phyloP scores from a whole-genome alignment of 2,329 filamentous ascomycete species.

The Apiospora rasikravindrae region DNA sequence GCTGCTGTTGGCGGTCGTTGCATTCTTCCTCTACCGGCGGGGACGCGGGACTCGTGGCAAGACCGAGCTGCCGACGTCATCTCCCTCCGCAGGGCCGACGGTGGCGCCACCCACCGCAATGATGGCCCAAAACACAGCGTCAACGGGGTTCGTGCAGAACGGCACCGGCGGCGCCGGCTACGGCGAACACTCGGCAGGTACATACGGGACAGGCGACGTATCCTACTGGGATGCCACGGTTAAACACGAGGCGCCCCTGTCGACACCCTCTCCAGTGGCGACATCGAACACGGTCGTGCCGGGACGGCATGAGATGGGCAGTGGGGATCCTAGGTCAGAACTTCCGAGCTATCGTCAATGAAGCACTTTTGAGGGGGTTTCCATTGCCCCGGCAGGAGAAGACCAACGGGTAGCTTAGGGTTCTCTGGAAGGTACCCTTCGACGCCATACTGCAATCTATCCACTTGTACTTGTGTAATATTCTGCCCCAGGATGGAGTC shows the following conservation, averaged over 20 bases:
- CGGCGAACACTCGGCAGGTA: background rate
- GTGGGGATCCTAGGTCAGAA: background rate
- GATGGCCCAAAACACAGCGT: background rate
- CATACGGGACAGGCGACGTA: background rate
- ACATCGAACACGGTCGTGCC: background rate
- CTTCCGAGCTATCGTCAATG: background rate
- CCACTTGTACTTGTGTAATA: background rate
- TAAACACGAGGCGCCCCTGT: background rate
- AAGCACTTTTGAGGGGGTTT: background rate
- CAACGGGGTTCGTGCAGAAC: background rate
- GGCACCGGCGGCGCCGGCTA: background rate
- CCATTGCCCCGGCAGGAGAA: background rate
- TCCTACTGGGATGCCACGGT: background rate
- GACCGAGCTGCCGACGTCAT: background rate
- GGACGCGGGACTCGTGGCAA: background rate
- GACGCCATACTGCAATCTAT: no score
- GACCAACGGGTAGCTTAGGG: background rate
- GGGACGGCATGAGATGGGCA: constrained; percentile 2
- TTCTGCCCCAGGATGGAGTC: background rate
- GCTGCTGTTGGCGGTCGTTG: constrained; percentile 21
- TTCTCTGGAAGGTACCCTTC: background rate
- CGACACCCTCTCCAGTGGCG: background rate
- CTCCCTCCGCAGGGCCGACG: background rate
- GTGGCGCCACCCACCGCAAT: background rate
- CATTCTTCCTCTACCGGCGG: constrained; percentile 24